Evolutionary conservation across 768 basidiomycete genomes (phyloP).

Genomic region (Boletus subcaerulescens): DNA sequence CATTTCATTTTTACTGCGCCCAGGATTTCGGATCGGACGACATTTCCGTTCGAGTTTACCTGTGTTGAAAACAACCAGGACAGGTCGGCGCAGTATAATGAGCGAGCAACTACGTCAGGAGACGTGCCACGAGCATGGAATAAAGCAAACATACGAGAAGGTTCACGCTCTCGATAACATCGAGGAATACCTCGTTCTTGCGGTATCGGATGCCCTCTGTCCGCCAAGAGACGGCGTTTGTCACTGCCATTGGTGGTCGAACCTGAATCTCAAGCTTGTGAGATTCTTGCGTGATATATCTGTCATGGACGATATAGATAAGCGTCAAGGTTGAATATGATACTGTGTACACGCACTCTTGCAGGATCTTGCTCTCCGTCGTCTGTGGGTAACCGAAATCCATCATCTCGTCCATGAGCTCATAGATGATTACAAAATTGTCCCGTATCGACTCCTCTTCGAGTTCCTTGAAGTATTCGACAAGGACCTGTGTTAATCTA

Average conservation of each 20-base stretch:
- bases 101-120: background rate
- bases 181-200: conserved; percentile 99
- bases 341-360: conserved; percentile 62
- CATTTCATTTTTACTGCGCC: conserved; percentile 99
- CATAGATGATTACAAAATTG: conserved; percentile 99
- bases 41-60: conserved; percentile 97
- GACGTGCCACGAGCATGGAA: background rate
- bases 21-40: conserved; percentile 94
- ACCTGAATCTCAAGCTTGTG: conserved; percentile 94
- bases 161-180: conserved; percentile 97
- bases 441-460: conserved; percentile 99
- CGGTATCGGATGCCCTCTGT: conserved; percentile 96
- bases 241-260: conserved; percentile 93
- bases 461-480: conserved; percentile 99
- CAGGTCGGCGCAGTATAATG: background rate
- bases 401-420: conserved; percentile 99
- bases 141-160: conserved; percentile 62
- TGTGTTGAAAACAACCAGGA: conserved; percentile 28
- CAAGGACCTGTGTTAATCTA: conserved; percentile 84
- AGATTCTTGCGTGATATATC: conserved; percentile 97
- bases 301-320: conserved; percentile 25
- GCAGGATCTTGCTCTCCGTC: conserved; percentile 98
- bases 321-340: background rate
- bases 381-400: conserved; percentile 99
- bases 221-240: conserved; percentile 98